Evolutionary conservation across 1,284 basidiomycete genomes (phyloP).

Genomic region (Caloboletus inedulis): DNA sequence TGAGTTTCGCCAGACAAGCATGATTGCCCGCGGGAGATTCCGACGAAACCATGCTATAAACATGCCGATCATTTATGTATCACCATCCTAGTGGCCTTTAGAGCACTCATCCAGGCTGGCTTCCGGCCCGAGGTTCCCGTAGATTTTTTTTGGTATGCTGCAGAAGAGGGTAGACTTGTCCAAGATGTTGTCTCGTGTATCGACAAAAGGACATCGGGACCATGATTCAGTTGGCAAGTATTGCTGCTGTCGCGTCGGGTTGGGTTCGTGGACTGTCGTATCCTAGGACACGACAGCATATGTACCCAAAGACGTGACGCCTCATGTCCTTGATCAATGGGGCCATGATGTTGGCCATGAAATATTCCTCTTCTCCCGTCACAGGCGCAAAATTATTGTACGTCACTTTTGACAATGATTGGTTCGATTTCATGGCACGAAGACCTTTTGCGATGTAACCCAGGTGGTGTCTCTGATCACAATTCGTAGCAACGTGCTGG

Average conservation of each 20-base stretch:
- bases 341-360: conserved; percentile 7
- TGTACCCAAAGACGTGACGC: conserved; percentile 83
- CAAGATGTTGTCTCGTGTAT: conserved; percentile 79
- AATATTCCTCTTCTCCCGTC: conserved; percentile 10
- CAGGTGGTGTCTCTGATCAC: conserved; percentile 21
- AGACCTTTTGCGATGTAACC: not conserved
- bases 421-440: not conserved
- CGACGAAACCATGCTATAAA: conserved; percentile 11
- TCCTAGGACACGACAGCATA: conserved; percentile 93
- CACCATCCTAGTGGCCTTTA: conserved; percentile 85
- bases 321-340: conserved; percentile 33
- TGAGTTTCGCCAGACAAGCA: conserved; percentile 53
- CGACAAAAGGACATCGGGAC: conserved; percentile 68
- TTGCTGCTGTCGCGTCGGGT: not conserved
- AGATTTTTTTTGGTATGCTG: conserved; percentile 94
- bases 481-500: conserved; percentile 20
- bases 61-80: conserved; percentile 48
- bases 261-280: not conserved
- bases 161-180: conserved; percentile 88
- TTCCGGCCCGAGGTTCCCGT: conserved; percentile 75
- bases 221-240: conserved; percentile 70
- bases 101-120: conserved; percentile 69
- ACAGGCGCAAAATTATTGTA: conserved; percentile 9
- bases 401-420: not conserved
- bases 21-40: conserved; percentile 41